Evolutionary conservation across 1,284 basidiomycete genomes (phyloP), one percentile per base, ranked within the genome.

Genomic region (Sanghuangporus weigelae): DNA sequence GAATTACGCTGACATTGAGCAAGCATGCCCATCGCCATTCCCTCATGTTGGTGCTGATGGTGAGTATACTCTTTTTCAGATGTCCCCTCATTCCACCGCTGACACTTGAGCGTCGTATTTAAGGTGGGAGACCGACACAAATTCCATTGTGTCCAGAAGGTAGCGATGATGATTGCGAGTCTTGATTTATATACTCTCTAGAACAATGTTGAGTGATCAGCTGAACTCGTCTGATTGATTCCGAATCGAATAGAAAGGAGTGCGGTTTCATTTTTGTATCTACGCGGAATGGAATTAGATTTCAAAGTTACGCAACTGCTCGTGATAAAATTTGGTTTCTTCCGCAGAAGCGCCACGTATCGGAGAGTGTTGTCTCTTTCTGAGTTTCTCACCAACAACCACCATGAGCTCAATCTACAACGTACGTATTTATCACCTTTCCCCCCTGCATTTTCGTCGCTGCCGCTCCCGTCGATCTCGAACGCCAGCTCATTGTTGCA

Each of bases 351-450:
- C 26, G 26, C n/a, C 12, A 42, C 11, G 40, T n/a, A 14, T 46
- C 44, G 44, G 44, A n/a, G n/a, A n/a, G 21, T n/a, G 51, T 38
- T 19, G 11, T 21, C 56, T 39, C 62, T 58, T 57, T n/a, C n/a
- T n/a, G n/a, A n/a, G n/a, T n/a, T n/a, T 40, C 64, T 54, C 59
- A 40, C 62, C 62, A 63, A 62, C 64, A 48, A 44, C 62, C 63
- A 60, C 63, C 57, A 40, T 79, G 78, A 78, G 78, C 67, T 79
- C 77, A 63, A 81, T 80, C 67, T 79, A 79, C 75, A 81, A 80
- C 67, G 78, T 79, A 68, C 72, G 78, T 76, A 66, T 59, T 14
- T 36, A 57, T 67, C 11, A 40, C 35, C 39, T 36, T 46, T 50
- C 57, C 55, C 26, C 57, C 58, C 56, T n/a, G 16, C 38, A 36